Percentiles rank a stretch among this genome's conserved stretches.
Evolutionary conservation across 225 moss, liverwort and hornwort species (phyloP).

Genomic region (Anthoceros angustus): DNA sequence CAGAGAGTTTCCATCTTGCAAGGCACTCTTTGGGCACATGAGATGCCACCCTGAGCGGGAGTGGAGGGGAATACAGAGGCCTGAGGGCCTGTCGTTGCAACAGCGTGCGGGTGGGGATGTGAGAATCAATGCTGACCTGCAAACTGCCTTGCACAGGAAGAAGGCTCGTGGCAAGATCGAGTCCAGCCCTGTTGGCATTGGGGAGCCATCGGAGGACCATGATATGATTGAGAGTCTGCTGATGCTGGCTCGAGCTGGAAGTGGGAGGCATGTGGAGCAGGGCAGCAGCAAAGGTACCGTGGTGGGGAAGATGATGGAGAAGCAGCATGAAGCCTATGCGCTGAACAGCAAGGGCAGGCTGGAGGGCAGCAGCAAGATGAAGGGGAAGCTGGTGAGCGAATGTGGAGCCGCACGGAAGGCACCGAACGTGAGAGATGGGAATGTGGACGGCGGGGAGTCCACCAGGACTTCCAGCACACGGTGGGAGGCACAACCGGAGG

Average conservation of each 20-base stretch:
- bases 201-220: not conserved
- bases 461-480: not conserved
- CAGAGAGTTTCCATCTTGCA: conserved; percentile 87
- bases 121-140: conserved; percentile 14
- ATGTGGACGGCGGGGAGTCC: too few species aligned
- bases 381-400: not conserved
- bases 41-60: conserved; percentile 91
- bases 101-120: not conserved
- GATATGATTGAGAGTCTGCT: conserved; percentile 3
- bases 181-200: not conserved
- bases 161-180: not conserved
- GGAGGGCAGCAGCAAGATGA: not conserved
- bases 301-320: not conserved
- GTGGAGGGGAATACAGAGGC: conserved; percentile 88
- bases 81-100: conserved; percentile 13
- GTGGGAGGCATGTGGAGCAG: not conserved
- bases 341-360: not conserved
- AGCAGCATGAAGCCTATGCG: not conserved
- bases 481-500: not conserved
- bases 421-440: not conserved
- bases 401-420: not conserved
- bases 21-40: conserved; percentile 96
- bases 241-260: conserved; percentile 3
- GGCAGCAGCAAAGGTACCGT: not conserved
- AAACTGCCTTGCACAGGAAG: not conserved